A percentile compares a stretch with the other conserved stretches of the same genome.
phyloP scores from a whole-genome alignment of 2,329 filamentous ascomycete genomes.

The Ascomycota sp. region DNA sequence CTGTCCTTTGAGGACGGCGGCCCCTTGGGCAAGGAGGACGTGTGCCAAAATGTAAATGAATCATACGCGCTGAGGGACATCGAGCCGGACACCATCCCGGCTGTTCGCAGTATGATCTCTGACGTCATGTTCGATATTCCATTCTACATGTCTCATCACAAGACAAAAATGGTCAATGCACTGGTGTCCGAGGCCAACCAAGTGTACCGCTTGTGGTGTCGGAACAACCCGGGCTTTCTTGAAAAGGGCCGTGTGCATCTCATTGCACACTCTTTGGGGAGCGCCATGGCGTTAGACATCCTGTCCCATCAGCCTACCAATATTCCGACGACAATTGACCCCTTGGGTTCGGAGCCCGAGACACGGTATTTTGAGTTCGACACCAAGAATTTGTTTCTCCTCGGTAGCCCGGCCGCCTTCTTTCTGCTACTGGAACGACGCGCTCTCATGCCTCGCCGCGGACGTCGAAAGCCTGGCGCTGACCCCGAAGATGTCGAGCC shows the following conservation, averaged over 20 bases:
- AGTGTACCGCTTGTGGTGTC: slow-evolving; percentile 87
- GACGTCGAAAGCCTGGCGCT: slow-evolving; percentile 51
- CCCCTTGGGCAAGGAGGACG: slow-evolving; percentile 30
- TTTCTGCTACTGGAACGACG: slow-evolving; percentile 69
- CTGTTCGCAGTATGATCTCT: slow-evolving; percentile 79
- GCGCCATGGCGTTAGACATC: slow-evolving; percentile 82
- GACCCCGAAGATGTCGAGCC: slow-evolving; percentile 37
- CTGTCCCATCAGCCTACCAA: slow-evolving; percentile 69
- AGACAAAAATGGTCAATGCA: slow-evolving; percentile 79
- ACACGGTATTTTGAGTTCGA: slow-evolving; percentile 67
- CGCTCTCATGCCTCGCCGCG: slow-evolving; percentile 50
- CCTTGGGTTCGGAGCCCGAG: slow-evolving; percentile 16
- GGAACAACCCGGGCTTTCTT: slow-evolving; percentile 73
- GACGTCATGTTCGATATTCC: slow-evolving; percentile 98
- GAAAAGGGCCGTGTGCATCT: slow-evolving; percentile 69
- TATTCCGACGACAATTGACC: slow-evolving; percentile 26
- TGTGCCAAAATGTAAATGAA: slow-evolving; percentile 29
- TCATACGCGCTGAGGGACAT: slow-evolving; percentile 61
- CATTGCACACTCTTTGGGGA: slow-evolving; percentile 81
- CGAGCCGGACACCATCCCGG: slow-evolving; percentile 72
- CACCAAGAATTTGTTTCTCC: slow-evolving; percentile 70
- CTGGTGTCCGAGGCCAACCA: slow-evolving; percentile 79
- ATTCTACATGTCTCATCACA: slow-evolving; percentile 92
- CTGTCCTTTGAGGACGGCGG: slow-evolving; percentile 70
- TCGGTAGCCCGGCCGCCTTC: slow-evolving; percentile 77